phyloP scores from a whole-genome alignment of 2,329 filamentous ascomycete genomes.

The Alternaria ventricosa region DNA sequence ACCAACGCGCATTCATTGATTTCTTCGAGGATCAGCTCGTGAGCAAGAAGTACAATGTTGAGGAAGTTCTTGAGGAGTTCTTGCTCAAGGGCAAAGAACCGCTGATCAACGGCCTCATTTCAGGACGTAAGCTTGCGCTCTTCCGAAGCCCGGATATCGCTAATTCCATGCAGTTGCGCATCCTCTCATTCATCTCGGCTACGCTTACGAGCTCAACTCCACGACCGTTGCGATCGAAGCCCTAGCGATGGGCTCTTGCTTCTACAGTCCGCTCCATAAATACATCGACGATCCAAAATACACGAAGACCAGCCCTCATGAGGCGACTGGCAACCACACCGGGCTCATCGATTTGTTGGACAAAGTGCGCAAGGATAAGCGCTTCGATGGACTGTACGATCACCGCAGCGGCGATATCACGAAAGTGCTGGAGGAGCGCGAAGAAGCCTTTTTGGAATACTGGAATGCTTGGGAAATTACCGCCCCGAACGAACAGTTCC shows the following conservation, averaged over 20 bases:
- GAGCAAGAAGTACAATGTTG: slow-evolving; percentile 81
- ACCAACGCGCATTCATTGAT: slow-evolving; percentile 90
- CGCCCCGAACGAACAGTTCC: slow-evolving; percentile 76
- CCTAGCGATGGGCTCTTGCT: slow-evolving; percentile 70
- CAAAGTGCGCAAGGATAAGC: slow-evolving; percentile 71
- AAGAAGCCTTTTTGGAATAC: slow-evolving; percentile 78
- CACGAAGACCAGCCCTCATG: slow-evolving; percentile 66
- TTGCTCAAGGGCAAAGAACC: slow-evolving; percentile 77
- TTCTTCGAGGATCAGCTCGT: slow-evolving; percentile 95
- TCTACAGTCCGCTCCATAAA: slow-evolving; percentile 64
- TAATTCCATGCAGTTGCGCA: slow-evolving; percentile 70
- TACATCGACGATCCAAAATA: slow-evolving; percentile 76
- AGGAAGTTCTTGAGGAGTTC: slow-evolving; percentile 75
- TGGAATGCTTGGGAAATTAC: slow-evolving; percentile 83
- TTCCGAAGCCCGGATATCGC: slow-evolving; percentile 1
- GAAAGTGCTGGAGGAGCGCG: slow-evolving; percentile 70
- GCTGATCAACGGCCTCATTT: slow-evolving; percentile 79
- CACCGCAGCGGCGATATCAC: slow-evolving; percentile 69
- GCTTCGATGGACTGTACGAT: slow-evolving; percentile 71
- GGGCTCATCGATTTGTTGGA: slow-evolving; percentile 74
- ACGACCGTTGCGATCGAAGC: slow-evolving; percentile 90
- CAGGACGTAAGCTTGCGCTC: slow-evolving; percentile 68
- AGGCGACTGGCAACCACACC: slow-evolving; percentile 49
- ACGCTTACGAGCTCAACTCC: slow-evolving; percentile 86
- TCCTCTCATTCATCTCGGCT: slow-evolving; percentile 93